These are phyloP conservation scores for Macrocybe sp. DNA, from an alignment of 1,284 basidiomycete genomes.

Conservation along the genomic window DNA sequence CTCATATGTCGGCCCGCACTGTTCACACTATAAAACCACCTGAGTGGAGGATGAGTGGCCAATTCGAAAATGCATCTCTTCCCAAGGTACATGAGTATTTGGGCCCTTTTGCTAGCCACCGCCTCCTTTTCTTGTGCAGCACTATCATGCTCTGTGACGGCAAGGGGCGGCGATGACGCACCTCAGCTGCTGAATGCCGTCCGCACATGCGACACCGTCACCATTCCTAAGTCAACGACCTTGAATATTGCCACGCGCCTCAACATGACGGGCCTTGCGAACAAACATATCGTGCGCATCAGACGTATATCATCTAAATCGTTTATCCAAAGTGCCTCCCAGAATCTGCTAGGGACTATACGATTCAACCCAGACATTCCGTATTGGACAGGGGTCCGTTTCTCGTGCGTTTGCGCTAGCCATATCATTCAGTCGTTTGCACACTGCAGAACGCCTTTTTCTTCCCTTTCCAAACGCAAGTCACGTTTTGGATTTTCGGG, in stretches of 20 bases:
- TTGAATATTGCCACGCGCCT: conserved; percentile 46
- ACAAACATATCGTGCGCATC: conserved; percentile 46
- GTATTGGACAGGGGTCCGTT: conserved; percentile 46
- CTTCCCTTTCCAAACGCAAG: conserved; percentile 51
- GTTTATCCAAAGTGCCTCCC: not conserved
- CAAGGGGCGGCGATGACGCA: conserved; percentile 48
- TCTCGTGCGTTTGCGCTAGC: not conserved
- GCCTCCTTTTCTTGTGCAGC: no score
- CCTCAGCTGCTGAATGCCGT: conserved; percentile 44
- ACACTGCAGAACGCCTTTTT: conserved; percentile 44
- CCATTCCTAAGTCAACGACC: conserved; percentile 41
- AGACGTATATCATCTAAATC: not conserved
- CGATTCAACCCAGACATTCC: conserved; percentile 45
- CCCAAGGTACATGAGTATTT: no score
- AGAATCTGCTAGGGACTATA: conserved; percentile 48
- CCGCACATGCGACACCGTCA: conserved; percentile 37
- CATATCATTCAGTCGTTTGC: not conserved
- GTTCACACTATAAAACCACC: no score
- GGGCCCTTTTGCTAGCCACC: no score
- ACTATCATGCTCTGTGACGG: conserved; percentile 30
- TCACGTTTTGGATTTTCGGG: conserved; percentile 60
- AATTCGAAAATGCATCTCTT: no score
- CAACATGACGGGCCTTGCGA: conserved; percentile 46
- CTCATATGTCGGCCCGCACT: no score
- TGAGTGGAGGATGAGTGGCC: no score